Evolutionary conservation across 73 alveolate genomes (phyloP), one percentile per base, ranked within the genome.

Genomic region (Paramecium biaurelia): DNA sequence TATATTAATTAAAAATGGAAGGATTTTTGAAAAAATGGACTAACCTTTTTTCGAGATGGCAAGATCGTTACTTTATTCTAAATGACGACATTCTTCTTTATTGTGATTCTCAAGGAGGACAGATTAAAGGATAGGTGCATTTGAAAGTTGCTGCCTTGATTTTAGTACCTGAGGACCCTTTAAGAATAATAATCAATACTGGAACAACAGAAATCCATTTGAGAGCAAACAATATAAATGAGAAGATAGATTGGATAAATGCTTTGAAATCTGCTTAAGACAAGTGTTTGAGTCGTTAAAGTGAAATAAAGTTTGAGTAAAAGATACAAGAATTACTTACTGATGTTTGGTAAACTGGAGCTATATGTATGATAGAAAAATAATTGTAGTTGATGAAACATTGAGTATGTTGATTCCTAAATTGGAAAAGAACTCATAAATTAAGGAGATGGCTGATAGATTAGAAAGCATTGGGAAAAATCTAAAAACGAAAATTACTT

Each of bases 21-120:
- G 96, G 96, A 24, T 92, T 56, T 85, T 67, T 93, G 9, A 76
- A 86, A 21, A 93, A 93, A 67, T 93, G 93, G 92, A 67, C 85
- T 18, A 93, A 93, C 37, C 63, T 92, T 41, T 76, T 93, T 38
- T 72, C 68, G 18, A 92, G 98, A 1, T 93, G 96, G 96, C 57
- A 93, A 82, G 93, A 92, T 20, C 93, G 96, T 12, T 93, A 93
- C 56, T 92, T 93, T 72, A 84, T 93, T 24, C 42, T 93, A n/a
- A 59, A 89, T 23, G 93, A 93, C 6, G 93, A 92, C 53, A 89
- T 84, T 53, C 63, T 93, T 38, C 57, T 41, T 24, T 93, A 93
- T 56, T 93, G 95, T 32, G 93, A 92, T 72, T 76, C 68, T 20
- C 24, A 93, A 84, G 95, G 95, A 21, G 74, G 95, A 12, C 43